Evolutionary conservation across 768 basidiomycete species (phyloP), one percentile per base, ranked within the genome.

Genomic region (Paxillus involutus): DNA sequence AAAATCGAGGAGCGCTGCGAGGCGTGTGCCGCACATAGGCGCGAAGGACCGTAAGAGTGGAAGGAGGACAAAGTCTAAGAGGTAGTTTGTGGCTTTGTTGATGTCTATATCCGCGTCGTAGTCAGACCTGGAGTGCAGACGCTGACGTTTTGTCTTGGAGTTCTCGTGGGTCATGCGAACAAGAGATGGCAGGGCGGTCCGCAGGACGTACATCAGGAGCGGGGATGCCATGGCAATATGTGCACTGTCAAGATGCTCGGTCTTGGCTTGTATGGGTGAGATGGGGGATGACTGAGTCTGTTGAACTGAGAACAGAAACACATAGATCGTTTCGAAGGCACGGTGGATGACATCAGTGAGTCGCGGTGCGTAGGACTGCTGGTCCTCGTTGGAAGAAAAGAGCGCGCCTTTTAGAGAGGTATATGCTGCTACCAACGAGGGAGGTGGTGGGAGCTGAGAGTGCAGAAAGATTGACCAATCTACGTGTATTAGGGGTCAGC

Each of bases 371-470:
- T 46, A 52, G 24, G 33, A 19, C 10, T 39, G 16, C 1, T 45
- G n/a, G 36, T 66, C 58, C 13, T 16, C 9, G 3, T 54, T 32
- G 14, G 52, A 41, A 17, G 59, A 51, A 6, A 44, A 47, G n/a
- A 65, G 51, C 24, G 51, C 49, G n/a, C 57, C 59, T 41, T 49
- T 57, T 17, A 69, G 63, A 32, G 67, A 60, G 50, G 55, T 21
- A 35, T 65, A 62, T 10, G 57, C 63, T 29, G 53, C 49, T 24
- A 61, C 40, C 17, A 69, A 62, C 2, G 69, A 71, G 5, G 69
- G 57, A 1, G 55, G 47, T 7, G 54, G 57, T 16, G 67, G 68
- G 16, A 51, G 57, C 26, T 59, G 60, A 4, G 57, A 64, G 1
- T 61, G 55, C 11, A 71, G 32, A 36, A 57, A 13, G 17, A 46